Base-by-base conservation (phyloP, 2,329 filamentous ascomycete genomes). In the Hymenoscyphus repandus region DNA sequence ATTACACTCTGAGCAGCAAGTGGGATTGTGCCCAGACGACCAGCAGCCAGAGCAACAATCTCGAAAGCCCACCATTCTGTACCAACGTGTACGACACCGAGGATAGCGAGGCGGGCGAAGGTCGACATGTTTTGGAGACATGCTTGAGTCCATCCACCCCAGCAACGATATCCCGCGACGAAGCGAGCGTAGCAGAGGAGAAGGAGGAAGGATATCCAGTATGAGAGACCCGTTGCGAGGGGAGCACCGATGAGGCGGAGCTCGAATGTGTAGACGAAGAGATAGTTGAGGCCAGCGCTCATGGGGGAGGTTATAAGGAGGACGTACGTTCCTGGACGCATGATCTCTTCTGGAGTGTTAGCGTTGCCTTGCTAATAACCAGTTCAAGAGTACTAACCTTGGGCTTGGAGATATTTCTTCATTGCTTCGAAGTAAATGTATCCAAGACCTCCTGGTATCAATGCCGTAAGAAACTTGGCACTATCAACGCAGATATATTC, bases 51-150 rank as follows among this genome's bases (percentile, higher is more conserved):
- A 1, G 89, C 88, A 1, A 95, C 88, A 58, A 95, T 92, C 69
- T 95, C 90, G 61, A 95, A 95, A 0, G 90, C 90, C 90, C 90
- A 95, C 90, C 89, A 95, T 69, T 95, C 90, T 0, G 89, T 93
- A 3, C 88, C 90, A 5, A 95, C 87, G 57, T 95, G 90, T 3
- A 95, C 70, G 38, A 95, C 75, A 0, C 90, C 90, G 0, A 95
- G 73, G 12, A 86, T 68, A 0, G 90, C 88, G 3, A 95, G 79
- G 9, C 82, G 80, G 1, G 86, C 76, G 65, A 95, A 95, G 0
- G 82, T 82, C 13, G 78, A 70, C 13, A 87, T 73, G 60, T 91
- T 86, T 1, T 77, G 72, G n/a, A 87, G 64, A 1, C 84, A 85
- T 43, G 76, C 77, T 3, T 75, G 74, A 6, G 79, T 79, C 67